phyloP scores from a whole-genome alignment of 2,329 filamentous ascomycete genomes.

The Reticulascus tulasneorum region DNA sequence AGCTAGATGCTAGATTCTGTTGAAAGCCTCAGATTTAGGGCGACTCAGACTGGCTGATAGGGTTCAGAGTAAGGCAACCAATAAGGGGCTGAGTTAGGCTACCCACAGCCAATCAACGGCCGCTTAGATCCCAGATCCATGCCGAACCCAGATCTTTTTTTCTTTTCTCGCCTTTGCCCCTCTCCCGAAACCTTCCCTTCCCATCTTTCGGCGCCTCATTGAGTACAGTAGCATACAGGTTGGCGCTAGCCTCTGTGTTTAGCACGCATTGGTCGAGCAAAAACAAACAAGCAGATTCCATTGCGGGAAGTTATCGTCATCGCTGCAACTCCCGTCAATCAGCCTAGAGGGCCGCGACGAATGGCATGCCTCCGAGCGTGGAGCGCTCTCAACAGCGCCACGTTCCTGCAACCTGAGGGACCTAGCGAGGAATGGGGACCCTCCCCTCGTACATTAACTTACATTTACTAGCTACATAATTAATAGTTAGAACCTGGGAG shows the following conservation, averaged over 20 bases:
- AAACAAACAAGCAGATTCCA: too few species aligned
- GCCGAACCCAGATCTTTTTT: slow-evolving; percentile 9
- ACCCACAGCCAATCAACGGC: slow-evolving; percentile 7
- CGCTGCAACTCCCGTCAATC: slow-evolving; percentile 3
- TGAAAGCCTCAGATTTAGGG: slow-evolving; percentile 4
- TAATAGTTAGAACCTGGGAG: slow-evolving; percentile 15
- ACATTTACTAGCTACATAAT: too few species aligned
- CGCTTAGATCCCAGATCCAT: slow-evolving; percentile 7
- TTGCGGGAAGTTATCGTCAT: too few species aligned
- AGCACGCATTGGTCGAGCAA: too few species aligned
- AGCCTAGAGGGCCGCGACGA: slow-evolving; percentile 4
- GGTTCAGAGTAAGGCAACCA: slow-evolving; percentile 13
- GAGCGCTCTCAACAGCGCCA: slow-evolving; percentile 7
- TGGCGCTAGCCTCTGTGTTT: slow-evolving; percentile 3
- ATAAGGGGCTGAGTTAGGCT: not conserved
- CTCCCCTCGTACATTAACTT: too few species aligned
- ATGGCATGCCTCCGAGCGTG: slow-evolving; percentile 4
- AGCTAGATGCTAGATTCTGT: too few species aligned
- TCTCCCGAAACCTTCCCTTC: not conserved
- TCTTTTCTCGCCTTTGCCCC: slow-evolving; percentile 5
- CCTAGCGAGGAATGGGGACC: slow-evolving; percentile 9
- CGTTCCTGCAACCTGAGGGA: slow-evolving; percentile 12
- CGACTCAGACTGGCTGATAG: slow-evolving; percentile 8
- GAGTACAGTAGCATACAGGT: not conserved
- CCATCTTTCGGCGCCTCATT: too few species aligned